Evolutionary conservation across 1,284 basidiomycete species (phyloP), one percentile per base, ranked within the genome.

Genomic region (Prillingera fragicola): DNA sequence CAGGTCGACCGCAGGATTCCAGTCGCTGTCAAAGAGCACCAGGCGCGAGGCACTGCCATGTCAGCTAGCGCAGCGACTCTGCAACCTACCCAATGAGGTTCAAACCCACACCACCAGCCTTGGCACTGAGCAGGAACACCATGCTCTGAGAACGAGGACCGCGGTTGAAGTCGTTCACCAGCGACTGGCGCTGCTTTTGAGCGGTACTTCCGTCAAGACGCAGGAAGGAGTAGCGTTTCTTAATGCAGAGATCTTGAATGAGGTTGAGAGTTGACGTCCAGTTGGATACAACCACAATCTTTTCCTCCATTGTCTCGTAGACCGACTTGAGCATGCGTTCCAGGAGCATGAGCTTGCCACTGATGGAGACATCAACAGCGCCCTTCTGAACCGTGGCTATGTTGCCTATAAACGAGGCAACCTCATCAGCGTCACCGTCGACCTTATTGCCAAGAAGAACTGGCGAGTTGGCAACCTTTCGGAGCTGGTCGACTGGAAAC

Each of bases 391-490:
- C 18, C 1, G 6, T 12, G 32, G 7, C 8, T 13, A 15, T 14
- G n/a, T 15, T n/a, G n/a, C 21, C 5, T 2, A 42, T 8, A 14
- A 83, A 63, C 6, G 84, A 85, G 25, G 84, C 81, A 39, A 76
- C 73, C 12, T 87, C 45, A 10, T 56, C 54, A 12, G 45, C 45
- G 24, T 19, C 28, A 5, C 37, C 49, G 8, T 63, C 81, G 51
- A 85, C 82, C 36, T 79, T 78, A 17, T 82, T 81, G 56, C 84
- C 82, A 19, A 97, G 73, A 15, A 97, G 74, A 33, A 90, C 82
- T 0, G 94, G 92, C 54, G 90, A 89, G 62, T 89, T 97, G 73
- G 88, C 91, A 48, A 97, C 80, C 75, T 96, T 95, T 18, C 85
- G 85, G 38, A 92, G 75, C 44, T 62, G 45, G 21, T 67, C 64